A percentile compares a stretch with the other conserved stretches of the same genome.
These are phyloP conservation scores for Pulveroboletus frians DNA, from an alignment of 768 basidiomycete genomes.

Conservation along the genomic window DNA sequence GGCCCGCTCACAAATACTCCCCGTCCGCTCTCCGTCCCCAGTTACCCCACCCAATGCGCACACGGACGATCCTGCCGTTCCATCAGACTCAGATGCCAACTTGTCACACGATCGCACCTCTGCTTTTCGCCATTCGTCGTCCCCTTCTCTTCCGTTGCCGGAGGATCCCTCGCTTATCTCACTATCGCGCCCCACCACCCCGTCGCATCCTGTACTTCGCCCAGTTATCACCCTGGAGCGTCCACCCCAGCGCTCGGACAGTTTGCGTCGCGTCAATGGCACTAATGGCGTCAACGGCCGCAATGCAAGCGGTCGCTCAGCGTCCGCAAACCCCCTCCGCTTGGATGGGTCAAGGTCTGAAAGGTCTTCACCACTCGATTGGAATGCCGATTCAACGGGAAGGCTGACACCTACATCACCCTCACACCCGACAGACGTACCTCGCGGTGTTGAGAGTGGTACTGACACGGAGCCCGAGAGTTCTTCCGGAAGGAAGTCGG, in stretches of 20 bases:
- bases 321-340: conserved; percentile 8
- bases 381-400: conserved; percentile 19
- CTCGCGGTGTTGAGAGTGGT: conserved; percentile 66
- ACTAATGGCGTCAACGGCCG: not conserved
- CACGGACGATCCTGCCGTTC: conserved; percentile 16
- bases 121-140: conserved; percentile 32
- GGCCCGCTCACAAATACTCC: conserved; percentile 28
- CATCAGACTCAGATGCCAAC: conserved; percentile 22
- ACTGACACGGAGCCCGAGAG: conserved; percentile 65
- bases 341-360: conserved; percentile 17
- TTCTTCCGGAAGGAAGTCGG: conserved; percentile 34
- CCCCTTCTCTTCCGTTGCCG: conserved; percentile 35
- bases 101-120: conserved; percentile 26
- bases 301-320: conserved; percentile 6
- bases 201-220: conserved; percentile 19
- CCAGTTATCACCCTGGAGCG: conserved; percentile 33
- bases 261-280: conserved; percentile 21
- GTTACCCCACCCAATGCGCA: conserved; percentile 6
- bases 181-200: conserved; percentile 9
- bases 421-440: conserved; percentile 62
- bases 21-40: conserved; percentile 24
- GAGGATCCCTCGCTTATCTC: conserved; percentile 13
- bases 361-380: conserved; percentile 18
- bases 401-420: conserved; percentile 47
- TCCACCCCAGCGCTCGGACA: conserved; percentile 31